Base-by-base conservation (phyloP, 345 rosid genomes). In the Hibiscus trionum region DNA sequence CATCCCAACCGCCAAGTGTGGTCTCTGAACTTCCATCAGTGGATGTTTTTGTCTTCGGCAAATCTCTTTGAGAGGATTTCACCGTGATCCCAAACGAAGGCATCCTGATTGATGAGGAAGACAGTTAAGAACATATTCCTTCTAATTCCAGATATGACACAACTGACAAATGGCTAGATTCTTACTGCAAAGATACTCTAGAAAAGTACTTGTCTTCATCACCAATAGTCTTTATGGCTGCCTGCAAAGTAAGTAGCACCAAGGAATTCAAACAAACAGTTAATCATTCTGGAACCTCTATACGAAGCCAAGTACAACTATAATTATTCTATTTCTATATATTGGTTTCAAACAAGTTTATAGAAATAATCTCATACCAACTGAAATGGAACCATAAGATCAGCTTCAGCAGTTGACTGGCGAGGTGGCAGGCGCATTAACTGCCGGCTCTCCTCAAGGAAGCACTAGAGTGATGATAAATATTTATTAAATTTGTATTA, bases 371-470 rank as follows among this genome's bases (percentile, higher is more conserved):
- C 33, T 66, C 90, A 83, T 86, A 92, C 98, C 86, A 94, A 75
- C 89, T 88, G 97, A 77, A 94, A 94, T 29, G 98, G 97, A 77
- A 94, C 86, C 95, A 88, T 86, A 65, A 94, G 96, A 86, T 94
- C 98, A 86, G 97, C 91, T 84, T 88, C 97, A 57, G 97, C 98
- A 77, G 97, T 88, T 70, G 96, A 87, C 77, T 90, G 98, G 69
- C 92, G 97, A 71, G 97, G 98, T 21, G 98, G 97, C 74, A 94
- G 82, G 72, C 96, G 92, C 98, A 94, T 94, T 81, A 94, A 78
- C 73, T 82, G 92, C 42, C 93, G 89, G 81, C 98, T 88, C 82
- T 92, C 98, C 90, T 94, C 97, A 65, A 94, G 90, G 81, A 94
- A 94, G 77, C 96, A 92, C 98, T 94, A 82, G 76, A 69, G 81